Conservation (phyloP, 768 basidiomycete genomes). For the Zangia roseola region DNA sequence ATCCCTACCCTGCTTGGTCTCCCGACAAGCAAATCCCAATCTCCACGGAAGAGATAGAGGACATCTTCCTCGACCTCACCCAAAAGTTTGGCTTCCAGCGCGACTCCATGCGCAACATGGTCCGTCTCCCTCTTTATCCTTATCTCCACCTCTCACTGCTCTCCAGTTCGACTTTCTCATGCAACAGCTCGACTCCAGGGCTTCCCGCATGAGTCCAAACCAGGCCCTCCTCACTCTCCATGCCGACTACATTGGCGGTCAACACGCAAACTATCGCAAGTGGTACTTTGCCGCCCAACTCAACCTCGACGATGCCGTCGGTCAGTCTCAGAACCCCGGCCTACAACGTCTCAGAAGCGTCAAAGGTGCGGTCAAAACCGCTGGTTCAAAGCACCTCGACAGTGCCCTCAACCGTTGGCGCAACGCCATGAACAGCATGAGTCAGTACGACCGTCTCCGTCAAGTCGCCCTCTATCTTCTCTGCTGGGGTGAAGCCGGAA, state of each 20-base stretch:
- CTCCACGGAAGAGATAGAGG: slow-evolving; percentile 97
- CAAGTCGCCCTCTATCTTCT: slow-evolving; percentile 95
- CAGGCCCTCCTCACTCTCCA: slow-evolving; percentile 96
- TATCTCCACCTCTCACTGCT: slow-evolving; percentile 9
- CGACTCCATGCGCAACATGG: slow-evolving; percentile 96
- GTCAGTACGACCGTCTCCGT: slow-evolving; percentile 94
- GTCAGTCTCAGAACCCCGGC: slow-evolving; percentile 91
- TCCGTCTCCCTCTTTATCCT: slow-evolving; percentile 30
- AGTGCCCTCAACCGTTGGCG: slow-evolving; percentile 94
- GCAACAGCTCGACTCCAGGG: slow-evolving; percentile 95
- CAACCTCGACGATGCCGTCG: slow-evolving; percentile 98
- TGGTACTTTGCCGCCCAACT: slow-evolving; percentile 99
- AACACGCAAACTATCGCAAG: slow-evolving; percentile 98
- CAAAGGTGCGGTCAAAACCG: slow-evolving; percentile 53
- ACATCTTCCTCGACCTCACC: slow-evolving; percentile 95
- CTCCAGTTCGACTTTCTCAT: slow-evolving; percentile 92
- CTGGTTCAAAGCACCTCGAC: slow-evolving; percentile 80
- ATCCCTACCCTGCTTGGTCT: slow-evolving; percentile 95
- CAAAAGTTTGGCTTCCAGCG: slow-evolving; percentile 99
- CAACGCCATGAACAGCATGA: slow-evolving; percentile 99
- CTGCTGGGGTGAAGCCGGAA: slow-evolving; percentile 98
- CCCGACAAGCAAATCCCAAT: slow-evolving; percentile 92
- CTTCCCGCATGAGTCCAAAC: slow-evolving; percentile 97
- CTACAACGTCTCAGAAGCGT: slow-evolving; percentile 85
- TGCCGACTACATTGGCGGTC: slow-evolving; percentile 98